Evolutionary conservation across 768 basidiomycete species (phyloP), one percentile per base, ranked within the genome.

Genomic region (Bullera alba): DNA sequence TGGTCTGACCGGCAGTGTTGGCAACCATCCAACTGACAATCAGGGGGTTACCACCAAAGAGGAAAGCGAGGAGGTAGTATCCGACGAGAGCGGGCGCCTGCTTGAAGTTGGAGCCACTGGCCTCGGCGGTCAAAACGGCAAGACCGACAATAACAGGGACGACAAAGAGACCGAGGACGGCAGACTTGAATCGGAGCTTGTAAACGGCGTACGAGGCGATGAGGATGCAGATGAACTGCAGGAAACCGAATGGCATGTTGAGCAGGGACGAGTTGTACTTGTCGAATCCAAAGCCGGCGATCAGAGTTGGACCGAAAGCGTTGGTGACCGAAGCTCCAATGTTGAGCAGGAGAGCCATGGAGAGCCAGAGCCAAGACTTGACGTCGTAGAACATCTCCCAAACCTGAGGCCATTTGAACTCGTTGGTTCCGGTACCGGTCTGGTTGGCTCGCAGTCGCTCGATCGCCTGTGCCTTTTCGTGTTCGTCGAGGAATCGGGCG

Each of bases 201-300:
- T 50, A 48, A 16, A 64, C 67, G 2, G 50, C 42, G 53, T 60
- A 73, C 6, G 58, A 63, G 1, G 54, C 52, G 45, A 53, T 22
- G 34, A 67, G 39, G 46, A 73, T 73, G 48, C 50, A 48, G 26
- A 57, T n/a, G 43, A 62, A 53, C 60, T 78, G 77, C 17, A 79
- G 60, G 12, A 69, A 69, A 21, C 71, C 65, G 60, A 78, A 79
- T 3, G 77, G 78, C 49, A 78, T 76, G 53, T 77, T 78, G 67
- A 80, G 75, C n/a, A 79, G 64, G 28, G 79, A 32, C 1, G 53
- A 41, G 30, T 49, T 52, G 42, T 48, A 56, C 21, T 42, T 53
- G 38, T 57, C 57, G 46, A 60, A 64, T 1, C 63, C 63, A 39
- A 65, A 65, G 26, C 46, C 44, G 10, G 38, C 23, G 43, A 65